Evolutionary conservation across 148 eudicot genomes (phyloP).

Genomic region (Rhododendron williamsianum): DNA sequence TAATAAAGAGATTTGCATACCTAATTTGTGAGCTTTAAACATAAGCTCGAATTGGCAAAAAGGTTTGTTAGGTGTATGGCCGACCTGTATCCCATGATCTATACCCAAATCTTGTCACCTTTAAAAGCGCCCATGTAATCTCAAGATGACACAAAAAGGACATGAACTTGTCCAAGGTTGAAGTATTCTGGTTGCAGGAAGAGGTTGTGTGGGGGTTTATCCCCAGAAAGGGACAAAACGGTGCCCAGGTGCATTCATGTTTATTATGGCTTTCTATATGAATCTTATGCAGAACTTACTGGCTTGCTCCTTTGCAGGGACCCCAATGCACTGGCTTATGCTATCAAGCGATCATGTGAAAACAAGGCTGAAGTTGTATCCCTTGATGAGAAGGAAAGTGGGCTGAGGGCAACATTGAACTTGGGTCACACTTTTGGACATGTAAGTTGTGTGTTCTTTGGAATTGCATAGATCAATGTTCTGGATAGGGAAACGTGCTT

Average conservation of each 20-base stretch:
- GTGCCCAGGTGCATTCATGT: not conserved
- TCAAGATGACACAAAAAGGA: not conserved
- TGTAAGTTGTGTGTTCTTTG: constrained; percentile 41
- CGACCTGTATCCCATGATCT: not conserved
- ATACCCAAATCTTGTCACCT: not conserved
- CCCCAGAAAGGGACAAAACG: not conserved
- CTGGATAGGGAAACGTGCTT: not conserved
- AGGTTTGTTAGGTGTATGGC: not conserved
- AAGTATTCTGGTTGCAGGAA: not conserved
- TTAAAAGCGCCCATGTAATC: not conserved
- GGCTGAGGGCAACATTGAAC: constrained; percentile 87
- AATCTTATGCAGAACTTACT: constrained; percentile 6
- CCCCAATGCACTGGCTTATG: constrained; percentile 80
- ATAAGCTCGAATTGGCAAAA: not conserved
- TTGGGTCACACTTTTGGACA: constrained; percentile 99
- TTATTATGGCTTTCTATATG: not conserved
- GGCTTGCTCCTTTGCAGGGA: constrained; percentile 54
- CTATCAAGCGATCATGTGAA: constrained; percentile 96
- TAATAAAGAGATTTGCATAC: not conserved
- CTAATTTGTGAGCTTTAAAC: not conserved
- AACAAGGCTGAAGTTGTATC: constrained; percentile 97
- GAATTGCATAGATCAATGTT: not conserved
- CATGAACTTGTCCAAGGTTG: not conserved
- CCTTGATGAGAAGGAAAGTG: constrained; percentile 93
- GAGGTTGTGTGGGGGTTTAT: not conserved